These are phyloP conservation scores for Tricholoma matsutake DNA, from an alignment of 768 basidiomycete genomes.

Conservation along the genomic window DNA sequence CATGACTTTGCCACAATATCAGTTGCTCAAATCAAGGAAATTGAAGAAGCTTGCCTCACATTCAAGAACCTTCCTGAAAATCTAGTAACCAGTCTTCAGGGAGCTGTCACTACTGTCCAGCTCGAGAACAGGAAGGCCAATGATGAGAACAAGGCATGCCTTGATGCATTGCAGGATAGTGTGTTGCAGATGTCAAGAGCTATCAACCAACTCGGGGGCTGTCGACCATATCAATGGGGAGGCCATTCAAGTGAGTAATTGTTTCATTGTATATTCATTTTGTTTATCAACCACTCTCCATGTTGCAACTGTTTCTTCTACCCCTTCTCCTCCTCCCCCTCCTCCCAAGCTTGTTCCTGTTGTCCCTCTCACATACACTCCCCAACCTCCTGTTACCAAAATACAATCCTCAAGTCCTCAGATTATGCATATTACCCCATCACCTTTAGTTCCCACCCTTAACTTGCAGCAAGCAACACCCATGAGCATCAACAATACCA, in stretches of 20 bases:
- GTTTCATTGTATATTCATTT: not conserved
- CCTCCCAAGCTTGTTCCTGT: no score
- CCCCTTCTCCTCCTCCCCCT: not conserved
- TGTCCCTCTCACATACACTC: no score
- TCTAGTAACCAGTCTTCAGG: not conserved
- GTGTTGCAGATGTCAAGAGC: not conserved
- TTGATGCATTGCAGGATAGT: not conserved
- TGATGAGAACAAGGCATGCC: not conserved
- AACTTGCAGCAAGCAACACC: not conserved
- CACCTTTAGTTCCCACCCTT: not conserved
- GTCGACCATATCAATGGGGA: not conserved
- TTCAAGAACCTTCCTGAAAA: not conserved
- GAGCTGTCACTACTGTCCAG: not conserved
- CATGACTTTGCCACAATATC: conserved; percentile 13
- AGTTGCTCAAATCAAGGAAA: not conserved
- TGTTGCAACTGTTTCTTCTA: not conserved
- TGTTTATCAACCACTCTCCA: not conserved
- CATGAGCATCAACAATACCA: not conserved
- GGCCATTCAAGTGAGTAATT: not conserved
- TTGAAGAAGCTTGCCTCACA: not conserved
- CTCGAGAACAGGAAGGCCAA: not conserved
- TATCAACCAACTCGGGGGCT: not conserved
- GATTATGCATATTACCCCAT: not conserved
- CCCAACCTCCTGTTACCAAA: not conserved
- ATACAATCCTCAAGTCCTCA: not conserved